These are phyloP conservation scores for Fennellomyces sp. DNA, from an alignment of 371 early-diverging fungal species.

Conservation along the genomic window DNA sequence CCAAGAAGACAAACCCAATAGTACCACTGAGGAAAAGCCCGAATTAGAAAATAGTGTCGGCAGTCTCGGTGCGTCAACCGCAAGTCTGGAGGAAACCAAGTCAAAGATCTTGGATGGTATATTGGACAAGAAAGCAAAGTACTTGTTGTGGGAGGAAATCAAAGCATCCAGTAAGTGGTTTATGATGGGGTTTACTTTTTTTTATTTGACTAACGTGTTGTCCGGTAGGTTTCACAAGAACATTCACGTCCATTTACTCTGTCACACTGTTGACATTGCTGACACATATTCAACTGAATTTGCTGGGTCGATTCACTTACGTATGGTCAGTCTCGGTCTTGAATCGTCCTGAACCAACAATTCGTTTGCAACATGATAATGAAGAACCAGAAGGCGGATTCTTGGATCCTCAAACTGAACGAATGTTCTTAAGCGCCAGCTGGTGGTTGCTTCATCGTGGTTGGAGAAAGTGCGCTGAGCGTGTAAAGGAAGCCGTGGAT, in stretches of 20 bases:
- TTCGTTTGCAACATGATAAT: constrained; percentile 46
- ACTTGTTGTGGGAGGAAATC: constrained; percentile 87
- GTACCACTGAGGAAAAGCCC: constrained; percentile 10
- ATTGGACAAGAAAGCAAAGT: constrained; percentile 60
- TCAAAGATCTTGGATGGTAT: constrained; percentile 24
- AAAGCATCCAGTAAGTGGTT: constrained; percentile 71
- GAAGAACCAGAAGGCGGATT: constrained; percentile 41
- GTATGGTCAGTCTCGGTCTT: constrained; percentile 80
- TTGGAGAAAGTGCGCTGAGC: constrained; percentile 73
- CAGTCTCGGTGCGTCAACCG: constrained; percentile 23
- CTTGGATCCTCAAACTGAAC: constrained; percentile 65
- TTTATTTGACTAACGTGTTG: not conserved
- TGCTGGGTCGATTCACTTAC: constrained; percentile 91
- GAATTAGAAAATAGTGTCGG: constrained; percentile 29
- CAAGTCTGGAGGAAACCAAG: not conserved
- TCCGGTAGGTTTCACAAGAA: constrained; percentile 75
- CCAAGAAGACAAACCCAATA: not conserved
- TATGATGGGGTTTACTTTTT: not conserved
- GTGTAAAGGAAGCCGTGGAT: constrained; percentile 71
- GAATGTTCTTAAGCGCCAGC: constrained; percentile 83
- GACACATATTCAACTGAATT: constrained; percentile 86
- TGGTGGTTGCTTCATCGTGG: constrained; percentile 94
- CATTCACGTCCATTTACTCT: constrained; percentile 82
- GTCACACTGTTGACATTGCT: constrained; percentile 79
- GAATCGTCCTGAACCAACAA: constrained; percentile 52